phyloP scores from a whole-genome alignment of 2,329 filamentous ascomycete genomes.

The Amesomyces nigricolor region DNA sequence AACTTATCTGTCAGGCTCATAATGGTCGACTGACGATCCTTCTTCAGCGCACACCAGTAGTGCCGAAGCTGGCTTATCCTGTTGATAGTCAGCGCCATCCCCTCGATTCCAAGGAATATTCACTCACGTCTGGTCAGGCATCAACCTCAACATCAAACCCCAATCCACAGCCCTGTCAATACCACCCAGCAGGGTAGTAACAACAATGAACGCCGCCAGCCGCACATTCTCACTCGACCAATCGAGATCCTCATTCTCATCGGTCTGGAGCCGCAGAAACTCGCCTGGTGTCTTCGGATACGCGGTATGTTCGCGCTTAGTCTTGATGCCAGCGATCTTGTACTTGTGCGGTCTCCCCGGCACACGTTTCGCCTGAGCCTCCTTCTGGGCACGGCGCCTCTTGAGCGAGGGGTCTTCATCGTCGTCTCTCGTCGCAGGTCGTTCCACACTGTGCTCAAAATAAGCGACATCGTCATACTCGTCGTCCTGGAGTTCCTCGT shows the following conservation, averaged over 20 bases:
- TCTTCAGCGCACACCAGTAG: constrained; percentile 50
- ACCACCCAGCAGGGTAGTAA: constrained; percentile 55
- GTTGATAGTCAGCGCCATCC: constrained; percentile 7
- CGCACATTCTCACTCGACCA: constrained; percentile 42
- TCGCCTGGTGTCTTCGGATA: constrained; percentile 32
- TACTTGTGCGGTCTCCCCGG: constrained; percentile 27
- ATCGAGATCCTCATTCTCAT: constrained; percentile 33
- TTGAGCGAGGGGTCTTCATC: constrained; percentile 8
- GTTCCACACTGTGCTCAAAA: not conserved
- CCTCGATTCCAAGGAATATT: not conserved
- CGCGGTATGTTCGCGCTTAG: constrained; percentile 30
- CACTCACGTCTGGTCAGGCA: constrained; percentile 43
- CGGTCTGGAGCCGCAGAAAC: constrained; percentile 29
- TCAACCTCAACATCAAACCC: constrained; percentile 52
- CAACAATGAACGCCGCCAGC: constrained; percentile 52
- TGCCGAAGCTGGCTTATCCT: constrained; percentile 45
- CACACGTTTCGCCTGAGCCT: constrained; percentile 6
- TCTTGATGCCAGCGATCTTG: constrained; percentile 27
- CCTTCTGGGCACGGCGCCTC: constrained; percentile 15
- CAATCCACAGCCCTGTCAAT: constrained; percentile 56
- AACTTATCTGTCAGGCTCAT: constrained; percentile 57
- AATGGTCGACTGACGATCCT: constrained; percentile 48
- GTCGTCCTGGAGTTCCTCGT: constrained; percentile 35
- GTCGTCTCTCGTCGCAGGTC: not conserved
- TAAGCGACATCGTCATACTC: constrained; percentile 23